Evolutionary conservation across 257 asterid genomes (phyloP).

Genomic region (Fraxinus americana): DNA sequence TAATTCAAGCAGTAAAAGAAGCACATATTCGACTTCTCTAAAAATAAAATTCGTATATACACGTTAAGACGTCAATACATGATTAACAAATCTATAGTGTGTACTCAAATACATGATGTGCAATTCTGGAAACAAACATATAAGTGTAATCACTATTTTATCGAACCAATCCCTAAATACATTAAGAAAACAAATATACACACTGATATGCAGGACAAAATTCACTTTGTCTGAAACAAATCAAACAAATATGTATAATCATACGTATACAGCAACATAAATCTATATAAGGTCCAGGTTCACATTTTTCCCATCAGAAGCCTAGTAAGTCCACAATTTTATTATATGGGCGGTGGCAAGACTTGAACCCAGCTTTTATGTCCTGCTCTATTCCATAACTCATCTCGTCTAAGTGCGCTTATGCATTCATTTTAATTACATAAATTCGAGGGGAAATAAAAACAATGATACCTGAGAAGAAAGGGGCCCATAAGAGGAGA

Average conservation of each 20-base stretch:
- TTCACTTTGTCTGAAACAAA: background rate
- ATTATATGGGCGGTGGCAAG: no score
- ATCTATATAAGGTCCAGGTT: background rate
- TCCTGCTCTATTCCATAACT: background rate
- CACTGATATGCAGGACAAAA: background rate
- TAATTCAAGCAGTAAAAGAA: background rate
- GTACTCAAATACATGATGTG: background rate
- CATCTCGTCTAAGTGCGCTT: background rate
- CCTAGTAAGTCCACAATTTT: background rate
- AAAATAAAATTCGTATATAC: background rate
- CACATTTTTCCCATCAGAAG: no score
- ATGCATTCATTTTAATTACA: no score
- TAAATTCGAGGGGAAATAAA: background rate
- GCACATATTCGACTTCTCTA: background rate
- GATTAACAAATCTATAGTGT: background rate
- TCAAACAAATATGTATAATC: background rate
- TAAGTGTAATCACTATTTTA: background rate
- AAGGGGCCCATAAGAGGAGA: conserved; percentile 67
- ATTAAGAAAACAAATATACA: background rate
- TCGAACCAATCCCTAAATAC: background rate
- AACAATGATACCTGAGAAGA: conserved; percentile 59
- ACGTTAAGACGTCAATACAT: background rate
- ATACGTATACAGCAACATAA: background rate
- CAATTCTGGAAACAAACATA: background rate
- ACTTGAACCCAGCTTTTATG: no score